Base-by-base conservation (phyloP, 2,329 filamentous ascomycete genomes). In the Aureobasidium zeae region DNA sequence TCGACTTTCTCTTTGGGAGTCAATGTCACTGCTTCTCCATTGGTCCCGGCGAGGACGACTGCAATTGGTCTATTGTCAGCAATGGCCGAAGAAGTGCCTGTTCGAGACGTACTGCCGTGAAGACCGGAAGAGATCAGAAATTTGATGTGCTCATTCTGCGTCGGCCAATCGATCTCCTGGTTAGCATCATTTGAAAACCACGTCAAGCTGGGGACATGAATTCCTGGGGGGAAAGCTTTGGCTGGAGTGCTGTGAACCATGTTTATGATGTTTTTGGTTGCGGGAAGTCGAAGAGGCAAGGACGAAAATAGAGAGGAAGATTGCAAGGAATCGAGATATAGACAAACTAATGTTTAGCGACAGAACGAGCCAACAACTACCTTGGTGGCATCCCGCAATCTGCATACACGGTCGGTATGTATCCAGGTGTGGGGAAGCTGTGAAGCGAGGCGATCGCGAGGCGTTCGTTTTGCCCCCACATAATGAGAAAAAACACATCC, bases 11-110 rank as follows among this genome's bases (percentile, higher is more conserved):
- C 84, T 19, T 72, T 67, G 53, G 79, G 79, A 29, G 79, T 77
- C 25, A 89, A 71, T 56, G 87, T 83, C 11, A 87, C 83, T 6
- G 85, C 83, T 66, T 91, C 85, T 54, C 84, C 84, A 57, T 89
- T 89, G 57, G 81, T 86, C 34, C 84, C 84, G 60, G 87, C 83
- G 9, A 81, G 84, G 36, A 83, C 81, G 33, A 89, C 71, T 15
- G 83, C 6, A 15, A 10, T 3, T 19, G 5, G 2, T 16, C 3
- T 8, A n/a, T n/a, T n/a, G 15, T 37, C 83, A n/a, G 79, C 74
- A 30, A 88, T 76, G n/a, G n/a, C 13, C 20, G 22, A 6, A 12
- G 10, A 9, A n/a, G 15, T 10, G n/a, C 4, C 5, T 5, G 19
- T 63, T 64, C 17, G 67, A 59, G 13, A 69, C 66, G 19, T 62